phyloP scores from a whole-genome alignment of 1,139 yeast genomes.

The Pichia sp. region DNA sequence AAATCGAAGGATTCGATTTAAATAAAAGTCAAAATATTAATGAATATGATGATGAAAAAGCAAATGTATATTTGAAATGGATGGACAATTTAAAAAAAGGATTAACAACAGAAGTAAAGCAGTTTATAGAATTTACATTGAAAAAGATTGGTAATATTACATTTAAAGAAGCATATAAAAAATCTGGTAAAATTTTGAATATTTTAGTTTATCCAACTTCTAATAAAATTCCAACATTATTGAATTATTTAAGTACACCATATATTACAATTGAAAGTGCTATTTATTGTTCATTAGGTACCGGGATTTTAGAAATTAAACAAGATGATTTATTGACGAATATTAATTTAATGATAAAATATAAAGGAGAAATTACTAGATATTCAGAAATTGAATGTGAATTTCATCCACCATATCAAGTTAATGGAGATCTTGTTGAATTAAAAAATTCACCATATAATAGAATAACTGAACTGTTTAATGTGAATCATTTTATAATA shows the following conservation, averaged over 20 bases:
- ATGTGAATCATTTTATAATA: constrained; percentile 85
- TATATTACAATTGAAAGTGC: constrained; percentile 90
- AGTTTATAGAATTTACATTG: constrained; percentile 72
- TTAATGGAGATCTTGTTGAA: constrained; percentile 11
- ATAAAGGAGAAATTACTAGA: constrained; percentile 39
- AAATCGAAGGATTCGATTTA: constrained; percentile 5
- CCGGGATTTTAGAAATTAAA: constrained; percentile 44
- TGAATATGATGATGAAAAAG: not conserved
- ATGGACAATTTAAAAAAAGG: constrained; percentile 43
- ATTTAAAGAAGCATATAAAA: constrained; percentile 86
- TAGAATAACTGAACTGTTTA: constrained; percentile 81
- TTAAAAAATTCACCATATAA: constrained; percentile 45
- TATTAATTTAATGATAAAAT: constrained; percentile 63
- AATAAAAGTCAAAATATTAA: constrained; percentile 48
- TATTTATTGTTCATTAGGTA: constrained; percentile 60
- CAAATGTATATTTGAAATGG: constrained; percentile 12
- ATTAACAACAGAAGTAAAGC: constrained; percentile 75
- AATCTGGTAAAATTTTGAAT: constrained; percentile 77
- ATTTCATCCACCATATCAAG: constrained; percentile 43
- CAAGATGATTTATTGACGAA: constrained; percentile 21
- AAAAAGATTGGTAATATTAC: constrained; percentile 78
- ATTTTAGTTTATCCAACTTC: constrained; percentile 85
- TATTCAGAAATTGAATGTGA: constrained; percentile 16
- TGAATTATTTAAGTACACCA: constrained; percentile 91
- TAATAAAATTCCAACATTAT: constrained; percentile 62